Percentiles rank a stretch among this genome's conserved stretches.
Conservation (phyloP, 73 alveolate genomes). For the Paraurostyla sp. region DNA sequence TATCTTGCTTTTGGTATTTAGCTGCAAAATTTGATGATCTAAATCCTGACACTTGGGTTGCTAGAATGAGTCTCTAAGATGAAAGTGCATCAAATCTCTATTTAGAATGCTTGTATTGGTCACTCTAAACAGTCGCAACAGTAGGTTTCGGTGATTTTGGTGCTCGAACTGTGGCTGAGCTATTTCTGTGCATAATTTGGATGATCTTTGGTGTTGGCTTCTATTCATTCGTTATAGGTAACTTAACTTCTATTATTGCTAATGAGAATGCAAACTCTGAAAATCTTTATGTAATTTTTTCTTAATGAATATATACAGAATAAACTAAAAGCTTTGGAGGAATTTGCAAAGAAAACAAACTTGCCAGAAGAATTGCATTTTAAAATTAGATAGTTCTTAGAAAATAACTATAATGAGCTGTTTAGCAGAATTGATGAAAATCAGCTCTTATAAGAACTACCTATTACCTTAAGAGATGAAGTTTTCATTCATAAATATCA, state of each 20-base stretch:
- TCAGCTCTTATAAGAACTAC: constrained; percentile 57
- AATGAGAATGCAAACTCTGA: constrained; percentile 56
- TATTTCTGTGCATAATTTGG: constrained; percentile 85
- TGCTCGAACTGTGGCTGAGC: constrained; percentile 67
- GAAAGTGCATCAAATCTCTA: constrained; percentile 57
- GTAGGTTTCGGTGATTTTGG: constrained; percentile 76
- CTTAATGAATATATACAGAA: neutral
- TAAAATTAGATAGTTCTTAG: constrained; percentile 76
- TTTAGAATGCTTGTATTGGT: constrained; percentile 74
- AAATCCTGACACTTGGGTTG: constrained; percentile 76
- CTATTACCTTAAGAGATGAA: constrained; percentile 72
- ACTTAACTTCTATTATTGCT: constrained; percentile 76
- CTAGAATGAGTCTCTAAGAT: constrained; percentile 65
- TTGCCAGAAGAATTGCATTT: constrained; percentile 68
- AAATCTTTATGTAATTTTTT: constrained; percentile 4
- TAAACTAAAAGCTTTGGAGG: constrained; percentile 70
- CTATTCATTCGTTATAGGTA: constrained; percentile 95
- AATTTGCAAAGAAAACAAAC: constrained; percentile 82
- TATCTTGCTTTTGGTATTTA: constrained; percentile 72
- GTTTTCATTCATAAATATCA: constrained; percentile 33
- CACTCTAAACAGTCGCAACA: constrained; percentile 61
- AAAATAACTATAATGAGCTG: constrained; percentile 71
- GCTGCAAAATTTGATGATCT: constrained; percentile 69
- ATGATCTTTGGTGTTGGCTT: constrained; percentile 96
- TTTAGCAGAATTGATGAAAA: constrained; percentile 58